A percentile compares a stretch with the other conserved stretches of the same genome.
Evolutionary conservation across 805 yeast genomes (phyloP).

Genomic region (Diddensiella transvaalensis): DNA sequence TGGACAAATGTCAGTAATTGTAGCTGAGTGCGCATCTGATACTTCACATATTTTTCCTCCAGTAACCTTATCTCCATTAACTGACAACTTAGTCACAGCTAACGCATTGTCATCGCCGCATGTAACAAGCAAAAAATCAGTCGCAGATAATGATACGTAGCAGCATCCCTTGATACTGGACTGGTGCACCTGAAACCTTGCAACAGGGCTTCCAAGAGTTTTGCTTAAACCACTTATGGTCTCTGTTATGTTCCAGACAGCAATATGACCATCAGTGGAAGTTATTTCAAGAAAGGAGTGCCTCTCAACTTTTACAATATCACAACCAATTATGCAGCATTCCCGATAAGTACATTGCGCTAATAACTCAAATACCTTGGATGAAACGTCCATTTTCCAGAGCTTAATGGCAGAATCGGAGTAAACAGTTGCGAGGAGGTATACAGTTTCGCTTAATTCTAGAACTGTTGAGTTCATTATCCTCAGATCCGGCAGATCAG

Average conservation of each 20-base stretch:
- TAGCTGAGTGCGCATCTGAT: conserved; percentile 74
- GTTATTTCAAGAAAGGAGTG: conserved; percentile 47
- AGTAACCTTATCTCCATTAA: conserved; percentile 26
- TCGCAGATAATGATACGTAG: conserved; percentile 22
- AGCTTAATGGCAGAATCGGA: conserved; percentile 77
- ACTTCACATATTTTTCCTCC: conserved; percentile 29
- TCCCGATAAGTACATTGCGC: conserved; percentile 56
- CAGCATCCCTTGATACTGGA: conserved; percentile 74
- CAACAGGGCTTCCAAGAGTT: neutral
- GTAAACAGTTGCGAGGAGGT: conserved; percentile 65
- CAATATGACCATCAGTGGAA: conserved; percentile 80
- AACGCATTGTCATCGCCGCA: conserved; percentile 95
- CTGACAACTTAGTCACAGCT: conserved; percentile 39
- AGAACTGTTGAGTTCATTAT: conserved; percentile 76
- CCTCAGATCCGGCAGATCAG: conserved; percentile 73
- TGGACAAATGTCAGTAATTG: conserved; percentile 63
- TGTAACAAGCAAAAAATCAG: conserved; percentile 44
- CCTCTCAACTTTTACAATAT: conserved; percentile 38
- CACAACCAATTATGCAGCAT: conserved; percentile 70
- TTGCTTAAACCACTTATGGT: conserved; percentile 13
- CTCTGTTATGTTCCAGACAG: conserved; percentile 53
- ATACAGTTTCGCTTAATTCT: conserved; percentile 25
- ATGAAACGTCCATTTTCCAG: conserved; percentile 48
- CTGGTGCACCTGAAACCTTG: conserved; percentile 58
- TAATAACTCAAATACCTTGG: conserved; percentile 42